These are phyloP conservation scores for Selaginella moellendorffii DNA, from an alignment of 75 land plant genomes.

Conservation along the genomic window DNA sequence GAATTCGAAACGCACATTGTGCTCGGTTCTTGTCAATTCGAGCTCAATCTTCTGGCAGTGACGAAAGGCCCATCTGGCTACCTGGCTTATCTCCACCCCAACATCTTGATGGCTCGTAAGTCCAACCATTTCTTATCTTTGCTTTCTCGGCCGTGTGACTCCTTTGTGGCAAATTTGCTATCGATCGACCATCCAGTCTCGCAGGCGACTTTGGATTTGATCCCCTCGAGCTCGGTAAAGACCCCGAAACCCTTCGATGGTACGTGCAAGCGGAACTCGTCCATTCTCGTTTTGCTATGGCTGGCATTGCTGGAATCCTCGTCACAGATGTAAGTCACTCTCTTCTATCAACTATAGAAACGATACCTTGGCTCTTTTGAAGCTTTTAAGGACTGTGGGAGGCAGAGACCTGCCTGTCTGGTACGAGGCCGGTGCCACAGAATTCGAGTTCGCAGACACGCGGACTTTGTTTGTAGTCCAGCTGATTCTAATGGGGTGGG, in stretches of 20 bases:
- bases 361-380: slow-evolving; percentile 9
- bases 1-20: no score
- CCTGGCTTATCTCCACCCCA: slow-evolving; percentile 63
- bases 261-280: slow-evolving; percentile 90
- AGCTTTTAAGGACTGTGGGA: slow-evolving; percentile 60
- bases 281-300: slow-evolving; percentile 86
- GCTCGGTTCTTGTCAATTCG: no score
- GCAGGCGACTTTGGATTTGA: slow-evolving; percentile 86
- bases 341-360: background rate
- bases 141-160: background rate
- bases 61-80: slow-evolving; percentile 51
- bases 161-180: background rate
- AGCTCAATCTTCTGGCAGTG: no score
- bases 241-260: slow-evolving; percentile 63
- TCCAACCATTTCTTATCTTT: background rate
- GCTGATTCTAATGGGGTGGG: slow-evolving; percentile 82
- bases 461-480: slow-evolving; percentile 53
- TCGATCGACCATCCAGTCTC: slow-evolving; percentile 25
- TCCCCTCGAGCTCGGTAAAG: slow-evolving; percentile 74
- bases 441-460: slow-evolving; percentile 65
- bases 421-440: slow-evolving; percentile 80
- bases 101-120: slow-evolving; percentile 58
- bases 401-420: slow-evolving; percentile 55
- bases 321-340: slow-evolving; percentile 53
- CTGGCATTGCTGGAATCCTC: slow-evolving; percentile 82